phyloP scores from a whole-genome alignment of 2,329 filamentous ascomycete species.

The Pleoardoris graminearum region DNA sequence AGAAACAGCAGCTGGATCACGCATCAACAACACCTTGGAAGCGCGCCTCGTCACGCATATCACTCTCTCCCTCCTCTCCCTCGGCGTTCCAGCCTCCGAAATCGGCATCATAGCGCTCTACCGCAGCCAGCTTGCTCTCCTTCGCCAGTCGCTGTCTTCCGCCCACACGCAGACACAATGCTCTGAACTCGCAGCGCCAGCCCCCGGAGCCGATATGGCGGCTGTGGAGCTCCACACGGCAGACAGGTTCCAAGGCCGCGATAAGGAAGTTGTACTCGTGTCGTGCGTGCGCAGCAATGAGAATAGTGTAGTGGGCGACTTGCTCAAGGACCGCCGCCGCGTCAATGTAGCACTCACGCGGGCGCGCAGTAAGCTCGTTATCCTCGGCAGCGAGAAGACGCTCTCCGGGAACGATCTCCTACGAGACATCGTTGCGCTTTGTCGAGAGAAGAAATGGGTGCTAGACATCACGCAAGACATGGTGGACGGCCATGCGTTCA shows the following conservation, averaged over 20 bases:
- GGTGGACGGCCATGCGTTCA: slow-evolving; percentile 69
- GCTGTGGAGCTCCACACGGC: slow-evolving; percentile 94
- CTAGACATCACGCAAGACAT: slow-evolving; percentile 70
- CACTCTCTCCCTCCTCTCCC: slow-evolving; percentile 74
- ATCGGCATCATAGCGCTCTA: slow-evolving; percentile 98
- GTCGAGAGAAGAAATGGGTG: slow-evolving; percentile 78
- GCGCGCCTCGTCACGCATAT: slow-evolving; percentile 76
- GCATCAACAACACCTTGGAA: slow-evolving; percentile 87
- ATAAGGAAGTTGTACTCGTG: slow-evolving; percentile 90
- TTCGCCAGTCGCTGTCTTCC: slow-evolving; percentile 71
- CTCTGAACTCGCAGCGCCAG: slow-evolving; percentile 45
- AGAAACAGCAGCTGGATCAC: slow-evolving; percentile 74
- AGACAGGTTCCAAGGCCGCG: slow-evolving; percentile 93
- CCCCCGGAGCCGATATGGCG: slow-evolving; percentile 17
- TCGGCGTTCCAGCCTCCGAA: slow-evolving; percentile 72
- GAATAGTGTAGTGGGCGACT: slow-evolving; percentile 78
- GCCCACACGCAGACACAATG: slow-evolving; percentile 50
- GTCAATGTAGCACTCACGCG: slow-evolving; percentile 96
- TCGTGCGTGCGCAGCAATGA: slow-evolving; percentile 88
- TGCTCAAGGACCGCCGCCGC: slow-evolving; percentile 86
- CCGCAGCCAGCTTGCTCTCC: slow-evolving; percentile 82
- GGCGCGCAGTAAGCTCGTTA: slow-evolving; percentile 86
- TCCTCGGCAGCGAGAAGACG: slow-evolving; percentile 81
- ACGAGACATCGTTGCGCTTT: slow-evolving; percentile 72
- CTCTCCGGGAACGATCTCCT: slow-evolving; percentile 74